A percentile compares a stretch with the other conserved stretches of the same genome.
Evolutionary conservation across 2,329 filamentous ascomycete species (phyloP).

Genomic region (Sphaerulina vaccinii): DNA sequence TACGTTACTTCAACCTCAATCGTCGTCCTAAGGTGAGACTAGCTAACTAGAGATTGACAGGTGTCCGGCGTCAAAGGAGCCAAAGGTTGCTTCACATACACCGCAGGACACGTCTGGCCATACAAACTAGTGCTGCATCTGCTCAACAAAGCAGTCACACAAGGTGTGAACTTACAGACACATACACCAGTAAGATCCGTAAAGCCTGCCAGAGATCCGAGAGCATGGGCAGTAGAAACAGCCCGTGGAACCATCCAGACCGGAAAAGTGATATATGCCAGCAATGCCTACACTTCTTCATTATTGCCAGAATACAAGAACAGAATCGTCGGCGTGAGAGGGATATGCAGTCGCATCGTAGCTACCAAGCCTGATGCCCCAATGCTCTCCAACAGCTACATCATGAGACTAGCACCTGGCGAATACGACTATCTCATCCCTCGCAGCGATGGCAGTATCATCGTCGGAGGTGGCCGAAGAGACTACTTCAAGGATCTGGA

Average conservation of each 20-base stretch:
- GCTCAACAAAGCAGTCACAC: constrained; percentile 33
- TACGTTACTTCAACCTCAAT: constrained; percentile 12
- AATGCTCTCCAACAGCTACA: constrained; percentile 33
- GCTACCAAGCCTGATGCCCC: constrained; percentile 21
- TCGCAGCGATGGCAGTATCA: constrained; percentile 46
- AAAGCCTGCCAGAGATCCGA: constrained; percentile 62
- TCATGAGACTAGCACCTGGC: constrained; percentile 22
- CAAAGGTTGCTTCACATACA: constrained; percentile 38
- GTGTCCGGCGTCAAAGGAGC: constrained; percentile 42
- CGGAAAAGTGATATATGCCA: constrained; percentile 37
- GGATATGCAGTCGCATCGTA: constrained; percentile 51
- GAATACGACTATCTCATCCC: constrained; percentile 45
- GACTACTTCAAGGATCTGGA: constrained; percentile 26
- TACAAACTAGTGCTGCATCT: constrained; percentile 33
- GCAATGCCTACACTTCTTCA: constrained; percentile 30
- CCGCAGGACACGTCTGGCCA: constrained; percentile 52
- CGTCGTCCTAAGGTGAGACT: too few relatives aligned
- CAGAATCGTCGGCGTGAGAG: constrained; percentile 34
- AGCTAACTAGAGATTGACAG: constrained; percentile 22
- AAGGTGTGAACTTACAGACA: constrained; percentile 69
- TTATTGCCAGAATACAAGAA: constrained; percentile 38
- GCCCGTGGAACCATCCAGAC: constrained; percentile 30
- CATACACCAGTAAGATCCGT: constrained; percentile 69
- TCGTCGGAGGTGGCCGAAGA: constrained; percentile 45
- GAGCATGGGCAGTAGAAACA: constrained; percentile 25